Conservation (phyloP, 257 asterid species). For the Paraleonurus japonicus region DNA sequence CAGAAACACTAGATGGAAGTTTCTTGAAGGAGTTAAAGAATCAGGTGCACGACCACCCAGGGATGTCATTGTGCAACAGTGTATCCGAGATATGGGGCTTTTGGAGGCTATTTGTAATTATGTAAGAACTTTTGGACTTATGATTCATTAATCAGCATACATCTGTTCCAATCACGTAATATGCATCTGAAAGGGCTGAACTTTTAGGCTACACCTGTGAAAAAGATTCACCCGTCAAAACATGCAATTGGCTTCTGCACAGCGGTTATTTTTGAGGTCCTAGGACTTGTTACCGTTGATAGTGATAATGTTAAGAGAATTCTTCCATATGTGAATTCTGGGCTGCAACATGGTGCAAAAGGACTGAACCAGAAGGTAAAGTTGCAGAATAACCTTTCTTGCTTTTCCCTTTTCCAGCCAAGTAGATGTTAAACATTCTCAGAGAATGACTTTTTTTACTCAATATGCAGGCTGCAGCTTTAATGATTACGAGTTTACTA, state of each 20-base stretch:
- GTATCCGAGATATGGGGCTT: slow-evolving; percentile 67
- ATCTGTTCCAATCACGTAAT: neutral
- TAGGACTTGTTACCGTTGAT: slow-evolving; percentile 57
- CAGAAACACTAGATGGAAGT: slow-evolving; percentile 85
- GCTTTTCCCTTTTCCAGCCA: neutral
- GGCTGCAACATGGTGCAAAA: slow-evolving; percentile 53
- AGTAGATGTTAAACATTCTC: slow-evolving; percentile 2
- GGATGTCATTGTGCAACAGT: slow-evolving; percentile 82
- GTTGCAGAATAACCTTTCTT: slow-evolving; percentile 2
- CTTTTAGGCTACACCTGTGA: slow-evolving; percentile 58
- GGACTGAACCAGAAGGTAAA: slow-evolving; percentile 72
- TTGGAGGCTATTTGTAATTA: slow-evolving; percentile 74
- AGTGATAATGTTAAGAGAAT: slow-evolving; percentile 61
- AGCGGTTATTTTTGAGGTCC: slow-evolving; percentile 71
- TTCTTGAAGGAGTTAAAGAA: slow-evolving; percentile 83
- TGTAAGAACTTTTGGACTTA: slow-evolving; percentile 43
- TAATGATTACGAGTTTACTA: slow-evolving; percentile 80
- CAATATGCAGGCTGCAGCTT: slow-evolving; percentile 69
- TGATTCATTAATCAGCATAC: slow-evolving; percentile 7
- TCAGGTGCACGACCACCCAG: slow-evolving; percentile 86
- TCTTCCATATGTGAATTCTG: slow-evolving; percentile 66
- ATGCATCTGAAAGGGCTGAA: slow-evolving; percentile 26
- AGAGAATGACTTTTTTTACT: slow-evolving; percentile 20
- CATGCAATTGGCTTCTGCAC: slow-evolving; percentile 75
- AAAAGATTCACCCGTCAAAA: slow-evolving; percentile 61